Base-by-base conservation (phyloP, 2,329 filamentous ascomycete species). In the Scopulariopsis brevicaulis region DNA sequence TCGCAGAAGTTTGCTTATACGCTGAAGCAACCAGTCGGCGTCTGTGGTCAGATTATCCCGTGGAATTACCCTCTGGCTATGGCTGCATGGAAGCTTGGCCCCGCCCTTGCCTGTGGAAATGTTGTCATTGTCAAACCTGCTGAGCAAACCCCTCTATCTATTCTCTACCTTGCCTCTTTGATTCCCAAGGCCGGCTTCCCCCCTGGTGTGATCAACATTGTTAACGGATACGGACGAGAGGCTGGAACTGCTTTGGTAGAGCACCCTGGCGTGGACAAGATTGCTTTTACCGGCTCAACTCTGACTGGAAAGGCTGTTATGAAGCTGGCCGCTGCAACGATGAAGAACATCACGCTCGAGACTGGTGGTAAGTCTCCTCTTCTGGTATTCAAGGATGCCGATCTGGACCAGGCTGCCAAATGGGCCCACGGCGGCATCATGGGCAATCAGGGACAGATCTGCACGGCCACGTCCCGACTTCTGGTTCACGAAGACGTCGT, bases 201-300 rank as follows among this genome's bases (percentile, higher is more conserved):
- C 1, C 80, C 86, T 0, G 88, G 88, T 35, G 86, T 90, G 10
- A 74, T 91, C 64, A 91, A 90, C 67, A 77, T 91, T 58, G 65
- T 91, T 28, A 87, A 87, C 54, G 89, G 87, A 1, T 79, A 85
- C 62, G 87, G 88, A 2, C 74, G 77, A 18, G 81, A 82, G 50
- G 82, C 86, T 0, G 88, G 89, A 18, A 78, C 81, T 4, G 81
- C 84, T 1, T 75, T 93, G 6, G 82, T 85, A 1, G 74, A 78
- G 37, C 89, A 93, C 69, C 76, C 83, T 60, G 80, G 81, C 54
- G 80, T 93, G 34, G 82, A 87, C 63, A 89, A 87, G 65, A 75
- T 93, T 55, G 84, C 85, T 1, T 94, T 94, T 64, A 93, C 89
- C 0, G 89, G 89, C 32, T 87, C 83, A 10, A 87, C 84, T 1